Base-by-base conservation (phyloP, 2,329 filamentous ascomycete species). In the Tolypocladium guangdongense region DNA sequence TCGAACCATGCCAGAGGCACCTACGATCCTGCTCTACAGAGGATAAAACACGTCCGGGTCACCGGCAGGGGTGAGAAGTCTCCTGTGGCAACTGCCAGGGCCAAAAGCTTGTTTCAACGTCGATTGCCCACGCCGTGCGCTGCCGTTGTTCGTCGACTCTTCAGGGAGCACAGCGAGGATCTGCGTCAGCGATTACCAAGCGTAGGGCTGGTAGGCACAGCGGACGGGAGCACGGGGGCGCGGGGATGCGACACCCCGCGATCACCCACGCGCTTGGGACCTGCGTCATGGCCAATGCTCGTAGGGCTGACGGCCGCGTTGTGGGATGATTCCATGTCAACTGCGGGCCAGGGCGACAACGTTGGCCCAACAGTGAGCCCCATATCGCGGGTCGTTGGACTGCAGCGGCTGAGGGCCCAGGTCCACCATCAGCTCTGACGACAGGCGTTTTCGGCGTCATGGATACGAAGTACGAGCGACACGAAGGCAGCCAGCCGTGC, bases 101-200 rank as follows among this genome's bases (percentile, higher is more conserved):
- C 45, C 16, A 47, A 20, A 47, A 36, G 50, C 39, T 52, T 52
- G 39, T 36, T 52, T 46, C 38, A 32, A 45, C 39, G n/a, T 38
- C 24, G 16, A 10, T 6, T 38, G 8, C 20, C n/a, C 3, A 38
- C 8, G 18, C 7, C n/a, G 18, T 4, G 18, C 18, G 7, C 7
- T 37, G 37, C n/a, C 37, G 7, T 10, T 38, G 18, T n/a, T 20
- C 4, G 8, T 20, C 18, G 36, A 38, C 7, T 20, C 36, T n/a
- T n/a, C 4, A 7, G 6, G 16, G 37, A 20, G 37, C 37, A 38
- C n/a, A 10, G 37, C 18, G 37, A 38, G 7, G 20, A 39, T 52
- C 41, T 51, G 36, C 30, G 53, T 54, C 45, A 52, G 55, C 41
- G n/a, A 46, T 52, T 22, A 50, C 45, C 35, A 56, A 52, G 46